Percentiles rank a stretch among this genome's conserved stretches.
Evolutionary conservation across 805 yeast genomes (phyloP).

Genomic region (Starmerella scarabaei): DNA sequence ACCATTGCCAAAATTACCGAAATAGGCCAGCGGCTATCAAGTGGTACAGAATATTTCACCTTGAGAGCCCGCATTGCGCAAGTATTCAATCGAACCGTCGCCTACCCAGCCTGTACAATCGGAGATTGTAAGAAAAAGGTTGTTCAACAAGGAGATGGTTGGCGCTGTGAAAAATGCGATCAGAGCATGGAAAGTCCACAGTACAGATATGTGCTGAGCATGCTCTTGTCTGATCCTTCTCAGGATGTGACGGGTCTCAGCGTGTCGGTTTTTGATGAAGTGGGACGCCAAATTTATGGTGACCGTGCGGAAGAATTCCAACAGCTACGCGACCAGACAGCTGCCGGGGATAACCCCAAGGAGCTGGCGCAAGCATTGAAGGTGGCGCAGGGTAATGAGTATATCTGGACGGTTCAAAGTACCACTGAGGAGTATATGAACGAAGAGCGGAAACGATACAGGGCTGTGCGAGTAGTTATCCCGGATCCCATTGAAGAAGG

Average conservation of each 20-base stretch:
- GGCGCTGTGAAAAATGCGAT: slow-evolving; percentile 93
- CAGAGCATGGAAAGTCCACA: slow-evolving; percentile 52
- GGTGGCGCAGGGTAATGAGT: slow-evolving; percentile 52
- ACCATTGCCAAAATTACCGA: slow-evolving; percentile 52
- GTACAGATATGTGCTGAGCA: slow-evolving; percentile 67
- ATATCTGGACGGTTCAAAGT: slow-evolving; percentile 63
- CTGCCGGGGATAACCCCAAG: slow-evolving; percentile 27
- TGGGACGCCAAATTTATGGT: slow-evolving; percentile 57
- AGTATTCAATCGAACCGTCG: slow-evolving; percentile 60
- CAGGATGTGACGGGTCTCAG: slow-evolving; percentile 34
- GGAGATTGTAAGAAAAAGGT: slow-evolving; percentile 78
- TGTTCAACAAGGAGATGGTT: slow-evolving; percentile 53
- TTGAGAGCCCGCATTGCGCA: slow-evolving; percentile 63
- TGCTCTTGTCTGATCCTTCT: slow-evolving; percentile 74
- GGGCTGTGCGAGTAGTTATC: slow-evolving; percentile 37
- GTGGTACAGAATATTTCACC: slow-evolving; percentile 65
- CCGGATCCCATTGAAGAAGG: slow-evolving; percentile 8
- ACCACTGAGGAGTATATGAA: slow-evolving; percentile 77
- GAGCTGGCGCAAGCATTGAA: slow-evolving; percentile 36
- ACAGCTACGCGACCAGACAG: slow-evolving; percentile 21
- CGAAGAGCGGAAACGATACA: slow-evolving; percentile 51
- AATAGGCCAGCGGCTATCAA: slow-evolving; percentile 58
- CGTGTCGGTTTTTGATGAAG: slow-evolving; percentile 77
- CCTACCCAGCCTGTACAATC: slow-evolving; percentile 78
- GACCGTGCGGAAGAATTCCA: slow-evolving; percentile 48